Evolutionary conservation across 371 early-diverging fungal genomes (phyloP).

Genomic region (Zychaea mexicana): DNA sequence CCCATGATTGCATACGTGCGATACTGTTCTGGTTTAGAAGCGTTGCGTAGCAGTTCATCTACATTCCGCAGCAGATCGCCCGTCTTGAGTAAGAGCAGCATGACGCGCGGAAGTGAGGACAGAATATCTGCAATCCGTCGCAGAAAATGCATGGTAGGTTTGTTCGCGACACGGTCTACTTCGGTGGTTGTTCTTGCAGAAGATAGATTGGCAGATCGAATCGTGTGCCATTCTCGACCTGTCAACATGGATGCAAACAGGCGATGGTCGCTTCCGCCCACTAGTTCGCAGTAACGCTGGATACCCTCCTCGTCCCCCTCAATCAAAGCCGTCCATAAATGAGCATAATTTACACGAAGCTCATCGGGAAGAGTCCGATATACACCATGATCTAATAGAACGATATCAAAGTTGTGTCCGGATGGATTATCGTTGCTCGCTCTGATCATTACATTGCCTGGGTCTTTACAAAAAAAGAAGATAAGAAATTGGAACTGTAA

Average conservation of each 20-base stretch:
- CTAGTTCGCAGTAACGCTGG: constrained; percentile 50
- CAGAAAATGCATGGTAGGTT: constrained; percentile 58
- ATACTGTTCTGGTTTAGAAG: constrained; percentile 30
- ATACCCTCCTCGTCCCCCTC: constrained; percentile 76
- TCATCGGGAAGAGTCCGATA: constrained; percentile 75
- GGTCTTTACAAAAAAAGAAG: too few species aligned
- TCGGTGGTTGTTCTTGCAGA: constrained; percentile 52
- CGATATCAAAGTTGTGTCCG: constrained; percentile 81
- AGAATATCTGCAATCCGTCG: constrained; percentile 81
- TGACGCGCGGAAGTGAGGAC: constrained; percentile 77
- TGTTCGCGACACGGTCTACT: constrained; percentile 28
- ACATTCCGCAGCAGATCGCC: constrained; percentile 81
- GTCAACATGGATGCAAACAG: constrained; percentile 88
- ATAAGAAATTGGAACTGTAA: not conserved
- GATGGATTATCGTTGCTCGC: constrained; percentile 45
- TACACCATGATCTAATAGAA: constrained; percentile 93
- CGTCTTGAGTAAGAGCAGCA: constrained; percentile 88
- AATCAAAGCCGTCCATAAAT: constrained; percentile 86
- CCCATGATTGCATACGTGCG: constrained; percentile 63
- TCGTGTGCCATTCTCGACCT: constrained; percentile 81
- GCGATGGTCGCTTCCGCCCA: constrained; percentile 79
- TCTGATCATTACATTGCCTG: constrained; percentile 77
- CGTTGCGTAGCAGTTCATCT: constrained; percentile 50
- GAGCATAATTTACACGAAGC: constrained; percentile 83
- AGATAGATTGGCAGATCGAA: constrained; percentile 39